phyloP scores from a whole-genome alignment of 1,284 basidiomycete species.

The Ganoderma meredithae region DNA sequence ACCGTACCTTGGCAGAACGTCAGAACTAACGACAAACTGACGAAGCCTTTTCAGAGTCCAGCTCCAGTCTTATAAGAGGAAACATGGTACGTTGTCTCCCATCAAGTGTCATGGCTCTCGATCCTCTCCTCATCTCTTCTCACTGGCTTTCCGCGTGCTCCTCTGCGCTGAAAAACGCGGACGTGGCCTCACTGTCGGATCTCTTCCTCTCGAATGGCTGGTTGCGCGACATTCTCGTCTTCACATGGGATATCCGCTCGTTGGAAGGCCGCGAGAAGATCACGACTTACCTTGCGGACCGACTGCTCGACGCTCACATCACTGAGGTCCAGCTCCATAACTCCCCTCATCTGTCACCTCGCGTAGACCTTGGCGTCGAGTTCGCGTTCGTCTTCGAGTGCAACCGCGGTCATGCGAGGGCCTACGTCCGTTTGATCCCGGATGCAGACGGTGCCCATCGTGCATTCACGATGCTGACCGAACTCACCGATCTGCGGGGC shows the following conservation, averaged over 20 bases:
- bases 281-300: conserved; percentile 49
- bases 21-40: too few relatives aligned
- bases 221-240: conserved; percentile 64
- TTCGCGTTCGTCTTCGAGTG: conserved; percentile 52
- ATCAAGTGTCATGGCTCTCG: conserved; percentile 7
- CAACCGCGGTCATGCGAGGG: conserved; percentile 45
- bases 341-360: conserved; percentile 37
- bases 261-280: conserved; percentile 54
- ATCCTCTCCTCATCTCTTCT: conserved; percentile 39
- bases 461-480: conserved; percentile 40
- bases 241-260: conserved; percentile 71
- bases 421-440: conserved; percentile 45
- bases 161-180: conserved; percentile 40
- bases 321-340: conserved; percentile 42
- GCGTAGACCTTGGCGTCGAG: conserved; percentile 31
- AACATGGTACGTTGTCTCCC: not conserved
- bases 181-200: conserved; percentile 44
- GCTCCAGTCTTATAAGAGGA: not conserved
- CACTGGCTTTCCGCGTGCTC: conserved; percentile 57
- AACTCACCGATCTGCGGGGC: conserved; percentile 41
- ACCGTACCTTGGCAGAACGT: too few relatives aligned
- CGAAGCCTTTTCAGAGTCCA: not conserved
- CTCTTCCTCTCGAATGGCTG: conserved; percentile 54
- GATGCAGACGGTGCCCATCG: conserved; percentile 24
- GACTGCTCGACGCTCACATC: conserved; percentile 36